phyloP scores from a whole-genome alignment of 2,329 filamentous ascomycete species.

The Botrytis fabae region DNA sequence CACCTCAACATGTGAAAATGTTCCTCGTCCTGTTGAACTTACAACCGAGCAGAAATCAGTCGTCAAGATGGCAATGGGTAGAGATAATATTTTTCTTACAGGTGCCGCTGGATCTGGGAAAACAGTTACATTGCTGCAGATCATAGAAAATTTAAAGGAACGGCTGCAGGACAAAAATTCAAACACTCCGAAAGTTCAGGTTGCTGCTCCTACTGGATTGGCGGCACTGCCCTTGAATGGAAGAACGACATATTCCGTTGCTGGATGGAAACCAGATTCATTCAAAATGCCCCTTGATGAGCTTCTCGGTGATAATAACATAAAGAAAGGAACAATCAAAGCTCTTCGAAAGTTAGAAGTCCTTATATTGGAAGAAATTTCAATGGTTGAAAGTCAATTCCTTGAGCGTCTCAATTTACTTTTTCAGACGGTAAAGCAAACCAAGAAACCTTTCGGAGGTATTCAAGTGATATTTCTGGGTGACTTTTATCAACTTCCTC shows the following conservation, averaged over 20 bases:
- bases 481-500: constrained; percentile 39
- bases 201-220: constrained; percentile 37
- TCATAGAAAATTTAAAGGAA: constrained; percentile 24
- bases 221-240: constrained; percentile 36
- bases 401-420: constrained; percentile 34
- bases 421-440: constrained; percentile 27
- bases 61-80: constrained; percentile 32
- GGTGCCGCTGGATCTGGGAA: constrained; percentile 38
- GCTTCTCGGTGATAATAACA: constrained; percentile 13
- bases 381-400: constrained; percentile 38
- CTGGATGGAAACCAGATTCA: constrained; percentile 37
- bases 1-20: neutral
- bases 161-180: neutral
- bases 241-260: constrained; percentile 34
- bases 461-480: constrained; percentile 38
- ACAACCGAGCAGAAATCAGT: constrained; percentile 34
- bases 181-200: constrained; percentile 27
- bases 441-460: constrained; percentile 33
- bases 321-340: constrained; percentile 15
- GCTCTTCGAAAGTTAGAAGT: constrained; percentile 26
- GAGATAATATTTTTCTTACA: constrained; percentile 38
- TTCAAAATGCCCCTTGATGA: constrained; percentile 24
- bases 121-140: constrained; percentile 33
- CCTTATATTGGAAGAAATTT: constrained; percentile 37
- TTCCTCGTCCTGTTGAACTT: constrained; percentile 24